Percentiles rank a stretch among this genome's conserved stretches.
phyloP scores from a whole-genome alignment of 495 filamentous ascomycete species.

The Parathielavia appendiculata region DNA sequence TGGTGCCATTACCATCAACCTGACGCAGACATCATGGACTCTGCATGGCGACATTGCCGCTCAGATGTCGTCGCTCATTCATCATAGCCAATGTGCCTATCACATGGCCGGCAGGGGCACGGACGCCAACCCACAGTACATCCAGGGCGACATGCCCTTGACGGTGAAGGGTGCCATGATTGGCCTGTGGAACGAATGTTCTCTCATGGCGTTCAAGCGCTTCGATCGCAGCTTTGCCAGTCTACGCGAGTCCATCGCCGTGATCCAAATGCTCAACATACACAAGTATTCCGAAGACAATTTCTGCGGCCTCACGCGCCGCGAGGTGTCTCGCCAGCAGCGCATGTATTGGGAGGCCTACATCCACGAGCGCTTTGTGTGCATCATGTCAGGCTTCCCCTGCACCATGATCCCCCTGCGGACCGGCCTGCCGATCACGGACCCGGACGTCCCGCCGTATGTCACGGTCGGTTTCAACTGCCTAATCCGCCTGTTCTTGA shows the following conservation, averaged over 20 bases:
- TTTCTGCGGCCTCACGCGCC: neutral
- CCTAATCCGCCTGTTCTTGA: constrained; percentile 1
- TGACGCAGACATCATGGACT: constrained; percentile 5
- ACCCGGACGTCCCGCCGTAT: neutral
- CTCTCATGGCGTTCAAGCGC: constrained; percentile 7
- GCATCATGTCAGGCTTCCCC: constrained; percentile 6
- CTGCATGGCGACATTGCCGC: neutral
- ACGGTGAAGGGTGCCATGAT: constrained; percentile 1
- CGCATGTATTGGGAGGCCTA: constrained; percentile 7
- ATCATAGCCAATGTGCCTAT: neutral
- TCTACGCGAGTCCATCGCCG: constrained; percentile 4
- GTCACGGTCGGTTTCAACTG: constrained; percentile 4
- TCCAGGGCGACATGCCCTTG: constrained; percentile 4
- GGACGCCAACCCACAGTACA: neutral
- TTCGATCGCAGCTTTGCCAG: constrained; percentile 5
- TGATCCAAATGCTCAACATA: constrained; percentile 11
- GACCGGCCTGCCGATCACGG: constrained; percentile 3
- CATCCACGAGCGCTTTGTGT: constrained; percentile 9
- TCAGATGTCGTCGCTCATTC: constrained; percentile 3
- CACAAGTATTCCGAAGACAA: constrained; percentile 6
- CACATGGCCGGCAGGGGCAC: neutral
- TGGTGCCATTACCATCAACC: constrained; percentile 7
- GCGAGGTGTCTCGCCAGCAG: constrained; percentile 4
- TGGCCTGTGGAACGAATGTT: constrained; percentile 5
- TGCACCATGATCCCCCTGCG: constrained; percentile 3